These are phyloP conservation scores for Trichoderma simmonsii DNA, from an alignment of 2,329 filamentous ascomycete species.

Conservation along the genomic window DNA sequence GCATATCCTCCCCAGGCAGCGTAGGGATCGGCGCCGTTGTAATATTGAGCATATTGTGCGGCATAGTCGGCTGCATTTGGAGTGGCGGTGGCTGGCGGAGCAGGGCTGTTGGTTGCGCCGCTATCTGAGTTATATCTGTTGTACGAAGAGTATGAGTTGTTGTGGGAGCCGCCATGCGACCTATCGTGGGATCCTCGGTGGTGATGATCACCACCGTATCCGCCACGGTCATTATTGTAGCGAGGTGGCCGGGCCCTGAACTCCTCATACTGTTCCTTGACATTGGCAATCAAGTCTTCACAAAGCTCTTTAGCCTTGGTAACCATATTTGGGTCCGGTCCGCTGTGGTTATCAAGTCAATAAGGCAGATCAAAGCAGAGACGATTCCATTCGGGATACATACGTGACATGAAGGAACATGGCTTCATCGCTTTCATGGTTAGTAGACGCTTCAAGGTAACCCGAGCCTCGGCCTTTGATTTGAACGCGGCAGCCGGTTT, in stretches of 20 bases:
- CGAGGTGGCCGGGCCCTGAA: slow-evolving; percentile 82
- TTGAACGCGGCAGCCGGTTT: slow-evolving; percentile 92
- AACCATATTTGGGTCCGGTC: slow-evolving; percentile 83
- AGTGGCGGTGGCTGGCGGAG: slow-evolving; percentile 29
- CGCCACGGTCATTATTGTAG: slow-evolving; percentile 44
- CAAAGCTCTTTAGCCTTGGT: slow-evolving; percentile 84
- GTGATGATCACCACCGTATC: slow-evolving; percentile 30
- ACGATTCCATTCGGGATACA: slow-evolving; percentile 35
- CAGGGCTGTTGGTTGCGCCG: slow-evolving; percentile 37
- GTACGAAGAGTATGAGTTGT: slow-evolving; percentile 31
- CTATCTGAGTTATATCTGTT: slow-evolving; percentile 30
- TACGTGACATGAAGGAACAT: slow-evolving; percentile 98
- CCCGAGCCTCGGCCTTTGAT: slow-evolving; percentile 97
- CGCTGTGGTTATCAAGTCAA: slow-evolving; percentile 50
- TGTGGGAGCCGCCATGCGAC: slow-evolving; percentile 30
- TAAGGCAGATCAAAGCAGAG: slow-evolving; percentile 27
- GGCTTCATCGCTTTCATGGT: slow-evolving; percentile 85
- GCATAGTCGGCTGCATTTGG: slow-evolving; percentile 58
- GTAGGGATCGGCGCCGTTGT: slow-evolving; percentile 74
- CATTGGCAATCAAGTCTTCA: slow-evolving; percentile 80
- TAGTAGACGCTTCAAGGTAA: slow-evolving; percentile 86
- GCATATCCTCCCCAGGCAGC: slow-evolving; percentile 87
- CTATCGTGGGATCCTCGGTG: slow-evolving; percentile 34
- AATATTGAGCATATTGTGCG: slow-evolving; percentile 82
- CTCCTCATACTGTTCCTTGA: slow-evolving; percentile 83